Evolutionary conservation across 495 filamentous ascomycete genomes (phyloP).

Genomic region (Bacidia gigantensis): DNA sequence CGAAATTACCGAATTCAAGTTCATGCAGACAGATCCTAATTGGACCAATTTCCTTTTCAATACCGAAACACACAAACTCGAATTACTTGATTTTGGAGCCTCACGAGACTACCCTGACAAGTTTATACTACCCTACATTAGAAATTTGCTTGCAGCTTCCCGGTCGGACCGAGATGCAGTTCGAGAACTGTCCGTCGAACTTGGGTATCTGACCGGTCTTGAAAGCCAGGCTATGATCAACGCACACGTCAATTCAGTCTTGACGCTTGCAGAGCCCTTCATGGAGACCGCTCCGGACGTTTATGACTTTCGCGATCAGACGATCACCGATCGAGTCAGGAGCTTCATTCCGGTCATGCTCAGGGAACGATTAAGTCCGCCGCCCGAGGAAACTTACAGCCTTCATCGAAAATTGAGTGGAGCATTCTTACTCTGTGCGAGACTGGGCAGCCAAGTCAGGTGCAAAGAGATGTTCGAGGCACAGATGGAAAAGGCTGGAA

Average conservation of each 20-base stretch:
- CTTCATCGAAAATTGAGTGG: constrained; percentile 92
- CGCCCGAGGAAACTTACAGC: constrained; percentile 96
- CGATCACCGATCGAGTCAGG: constrained; percentile 84
- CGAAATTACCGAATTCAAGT: constrained; percentile 83
- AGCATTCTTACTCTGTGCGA: constrained; percentile 84
- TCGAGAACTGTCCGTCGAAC: constrained; percentile 53
- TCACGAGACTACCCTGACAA: constrained; percentile 66
- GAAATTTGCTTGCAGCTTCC: constrained; percentile 63
- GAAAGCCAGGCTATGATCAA: constrained; percentile 74
- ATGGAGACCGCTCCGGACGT: constrained; percentile 56
- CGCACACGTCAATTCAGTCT: constrained; percentile 67
- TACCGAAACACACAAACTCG: constrained; percentile 51
- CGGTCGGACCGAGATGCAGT: constrained; percentile 48
- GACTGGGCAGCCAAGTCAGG: constrained; percentile 63
- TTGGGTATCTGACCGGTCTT: constrained; percentile 86
- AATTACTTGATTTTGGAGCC: constrained; percentile 93
- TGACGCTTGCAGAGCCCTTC: constrained; percentile 89
- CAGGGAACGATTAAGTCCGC: constrained; percentile 70
- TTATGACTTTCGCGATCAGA: constrained; percentile 89
- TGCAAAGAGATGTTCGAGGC: constrained; percentile 71
- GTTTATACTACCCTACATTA: constrained; percentile 69
- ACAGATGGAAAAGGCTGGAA: constrained; percentile 40
- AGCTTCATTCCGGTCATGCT: constrained; percentile 85
- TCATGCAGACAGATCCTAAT: constrained; percentile 99
- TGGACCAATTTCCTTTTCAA: constrained; percentile 99